These are phyloP conservation scores for Camelina hispida DNA, from an alignment of 345 rosid species.

Conservation along the genomic window DNA sequence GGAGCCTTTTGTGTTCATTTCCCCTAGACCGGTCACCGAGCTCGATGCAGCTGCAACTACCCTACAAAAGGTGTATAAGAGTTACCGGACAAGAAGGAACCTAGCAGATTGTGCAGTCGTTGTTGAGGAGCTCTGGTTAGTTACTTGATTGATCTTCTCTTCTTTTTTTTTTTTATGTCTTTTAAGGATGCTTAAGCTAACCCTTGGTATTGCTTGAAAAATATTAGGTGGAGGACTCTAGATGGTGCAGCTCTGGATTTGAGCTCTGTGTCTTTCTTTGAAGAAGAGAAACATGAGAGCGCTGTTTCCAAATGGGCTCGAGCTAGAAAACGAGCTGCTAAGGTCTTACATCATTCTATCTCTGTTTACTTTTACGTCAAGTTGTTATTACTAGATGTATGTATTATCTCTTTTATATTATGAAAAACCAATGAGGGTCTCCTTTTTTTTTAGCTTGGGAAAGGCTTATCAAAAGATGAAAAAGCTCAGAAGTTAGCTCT, in stretches of 20 bases:
- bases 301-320: conserved; percentile 68
- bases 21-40: conserved; percentile 65
- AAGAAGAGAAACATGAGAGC: conserved; percentile 61
- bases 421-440: conserved; percentile 12
- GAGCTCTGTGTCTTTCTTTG: conserved; percentile 65
- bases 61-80: conserved; percentile 85
- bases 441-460: conserved; percentile 56
- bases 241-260: conserved; percentile 61
- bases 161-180: background rate
- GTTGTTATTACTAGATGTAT: background rate
- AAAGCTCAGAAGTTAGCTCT: conserved; percentile 78
- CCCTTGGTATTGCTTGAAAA: conserved; percentile 6
- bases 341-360: conserved; percentile 46
- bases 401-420: conserved; percentile 5
- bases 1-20: conserved; percentile 51
- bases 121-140: conserved; percentile 74
- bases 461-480: conserved; percentile 74
- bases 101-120: conserved; percentile 79
- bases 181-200: conserved; percentile 8
- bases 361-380: background rate
- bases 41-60: conserved; percentile 81
- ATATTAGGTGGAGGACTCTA: conserved; percentile 66
- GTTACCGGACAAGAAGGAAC: conserved; percentile 86
- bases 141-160: conserved; percentile 31
- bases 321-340: conserved; percentile 68